phyloP scores from a whole-genome alignment of 2,329 filamentous ascomycete genomes.

The Penicillium fuscoglaucum region DNA sequence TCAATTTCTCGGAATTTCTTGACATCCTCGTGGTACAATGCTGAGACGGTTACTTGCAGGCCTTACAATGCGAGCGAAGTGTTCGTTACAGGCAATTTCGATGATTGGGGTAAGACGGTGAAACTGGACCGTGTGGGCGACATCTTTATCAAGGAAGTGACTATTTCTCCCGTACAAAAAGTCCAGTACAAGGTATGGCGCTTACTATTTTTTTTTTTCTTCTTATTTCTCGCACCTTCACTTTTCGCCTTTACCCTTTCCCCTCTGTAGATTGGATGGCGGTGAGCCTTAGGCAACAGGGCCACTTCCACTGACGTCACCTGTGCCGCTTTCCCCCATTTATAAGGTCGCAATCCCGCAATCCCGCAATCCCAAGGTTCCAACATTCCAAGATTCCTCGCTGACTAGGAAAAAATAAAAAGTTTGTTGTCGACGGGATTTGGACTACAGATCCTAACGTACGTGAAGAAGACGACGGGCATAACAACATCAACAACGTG shows the following conservation, averaged over 20 bases:
- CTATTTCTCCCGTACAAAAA: slow-evolving; percentile 67
- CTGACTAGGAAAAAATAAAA: slow-evolving; percentile 11
- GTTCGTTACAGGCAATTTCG: slow-evolving; percentile 93
- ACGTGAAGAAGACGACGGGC: slow-evolving; percentile 77
- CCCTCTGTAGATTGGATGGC: slow-evolving; percentile 16
- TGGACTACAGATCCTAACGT: slow-evolving; percentile 83
- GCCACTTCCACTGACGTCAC: slow-evolving; percentile 23
- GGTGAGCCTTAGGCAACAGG: slow-evolving; percentile 24
- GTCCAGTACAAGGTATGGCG: slow-evolving; percentile 87
- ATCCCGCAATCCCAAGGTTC: neutral
- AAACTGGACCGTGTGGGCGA: slow-evolving; percentile 74
- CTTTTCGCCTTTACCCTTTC: neutral
- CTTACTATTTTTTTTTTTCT: slow-evolving; percentile 5
- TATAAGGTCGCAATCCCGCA: slow-evolving; percentile 19
- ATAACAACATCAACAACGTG: slow-evolving; percentile 91
- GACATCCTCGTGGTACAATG: slow-evolving; percentile 20
- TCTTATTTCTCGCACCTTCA: neutral
- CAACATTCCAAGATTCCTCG: neutral
- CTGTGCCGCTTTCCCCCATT: slow-evolving; percentile 15
- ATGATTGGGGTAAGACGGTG: slow-evolving; percentile 87
- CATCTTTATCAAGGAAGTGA: slow-evolving; percentile 76
- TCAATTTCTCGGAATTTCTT: neutral
- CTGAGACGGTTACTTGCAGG: slow-evolving; percentile 56
- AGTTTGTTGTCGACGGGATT: slow-evolving; percentile 94
- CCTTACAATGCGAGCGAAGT: slow-evolving; percentile 80